Base-by-base conservation (phyloP, 2,329 filamentous ascomycete genomes). In the Drechslera avenae region DNA sequence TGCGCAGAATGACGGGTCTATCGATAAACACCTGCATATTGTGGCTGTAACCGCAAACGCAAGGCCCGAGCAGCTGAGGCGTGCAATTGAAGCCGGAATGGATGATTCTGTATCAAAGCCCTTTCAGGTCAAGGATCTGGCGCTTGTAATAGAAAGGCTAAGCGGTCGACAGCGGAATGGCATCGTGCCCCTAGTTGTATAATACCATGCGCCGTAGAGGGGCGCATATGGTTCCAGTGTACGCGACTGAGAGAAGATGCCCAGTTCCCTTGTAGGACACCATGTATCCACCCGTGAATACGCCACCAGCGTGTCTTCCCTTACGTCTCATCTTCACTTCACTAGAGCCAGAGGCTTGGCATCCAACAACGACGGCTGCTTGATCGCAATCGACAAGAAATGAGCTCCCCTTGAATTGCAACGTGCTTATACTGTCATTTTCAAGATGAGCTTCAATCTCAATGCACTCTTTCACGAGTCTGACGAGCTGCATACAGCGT, bases 11-110 rank as follows among this genome's bases (percentile, higher is more conserved):
- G 49, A 39, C 14, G 46, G 60, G 10, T 23, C 35, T 6, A 23
- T 59, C 23, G n/a, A 17, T 33, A 35, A 46, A 5, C 64, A 64
- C 31, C 41, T 64, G 0, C 55, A 58, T 2, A 54, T 68, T 19
- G 57, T 70, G 19, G 65, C 59, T 5, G 59, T 66, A 2, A 70
- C 66, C 2, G 67, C 59, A 1, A 70, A 70, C 41, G 67, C 62
- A n/a, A 51, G 67, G 16, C 47, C 41, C 10, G 60, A 67, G 48
- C 67, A 70, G 47, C 54, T 66, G 7, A 35, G 30, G 39, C 46
- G 37, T n/a, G 46, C 46, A 6, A n/a, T 32, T 3, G 46, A 48
- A 13, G 39, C 46, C 8, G 46, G 46, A 3, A 48, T 48, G 46
- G 37, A 48, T 5, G 46, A 48, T 13, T 37, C 46, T 2, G 39